These are phyloP conservation scores for Liriodendron chinense DNA, from an alignment of 164 flowering plant genomes.

Conservation along the genomic window DNA sequence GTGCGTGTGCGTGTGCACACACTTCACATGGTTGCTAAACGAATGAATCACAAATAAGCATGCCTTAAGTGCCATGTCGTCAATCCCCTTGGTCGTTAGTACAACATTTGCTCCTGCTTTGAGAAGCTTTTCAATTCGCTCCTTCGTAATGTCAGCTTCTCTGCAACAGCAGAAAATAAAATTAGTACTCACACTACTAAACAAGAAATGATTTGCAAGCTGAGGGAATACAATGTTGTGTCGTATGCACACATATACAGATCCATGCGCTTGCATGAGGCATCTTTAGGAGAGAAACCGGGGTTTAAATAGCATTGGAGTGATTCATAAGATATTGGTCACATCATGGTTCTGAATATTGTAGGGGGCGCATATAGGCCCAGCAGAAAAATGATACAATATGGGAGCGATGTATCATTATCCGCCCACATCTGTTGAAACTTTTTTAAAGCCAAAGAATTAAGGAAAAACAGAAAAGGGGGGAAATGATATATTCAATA, in stretches of 20 bases:
- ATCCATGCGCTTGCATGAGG: background rate
- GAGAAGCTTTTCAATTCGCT: slow-evolving; percentile 86
- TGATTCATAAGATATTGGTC: too few relatives aligned
- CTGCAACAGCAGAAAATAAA: slow-evolving; percentile 34
- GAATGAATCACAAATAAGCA: slow-evolving; percentile 17
- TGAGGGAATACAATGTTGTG: background rate
- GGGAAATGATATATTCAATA: too few relatives aligned
- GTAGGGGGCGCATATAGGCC: too few relatives aligned
- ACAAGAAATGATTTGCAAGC: background rate
- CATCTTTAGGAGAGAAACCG: too few relatives aligned
- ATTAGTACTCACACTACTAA: background rate
- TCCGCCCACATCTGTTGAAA: too few relatives aligned
- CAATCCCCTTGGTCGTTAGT: slow-evolving; percentile 93
- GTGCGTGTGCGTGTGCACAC: too few relatives aligned
- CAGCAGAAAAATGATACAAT: too few relatives aligned
- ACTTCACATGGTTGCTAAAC: background rate
- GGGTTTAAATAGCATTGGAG: too few relatives aligned
- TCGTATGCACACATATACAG: background rate
- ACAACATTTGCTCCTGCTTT: slow-evolving; percentile 98
- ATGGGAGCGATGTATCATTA: too few relatives aligned
- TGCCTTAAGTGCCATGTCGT: slow-evolving; percentile 99
- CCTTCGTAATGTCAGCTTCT: slow-evolving; percentile 96
- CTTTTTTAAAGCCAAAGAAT: too few relatives aligned
- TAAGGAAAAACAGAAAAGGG: too few relatives aligned
- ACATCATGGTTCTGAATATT: too few relatives aligned